These are phyloP conservation scores for Dentiscutata heterogama DNA, from an alignment of 371 early-diverging fungal species.

Conservation along the genomic window DNA sequence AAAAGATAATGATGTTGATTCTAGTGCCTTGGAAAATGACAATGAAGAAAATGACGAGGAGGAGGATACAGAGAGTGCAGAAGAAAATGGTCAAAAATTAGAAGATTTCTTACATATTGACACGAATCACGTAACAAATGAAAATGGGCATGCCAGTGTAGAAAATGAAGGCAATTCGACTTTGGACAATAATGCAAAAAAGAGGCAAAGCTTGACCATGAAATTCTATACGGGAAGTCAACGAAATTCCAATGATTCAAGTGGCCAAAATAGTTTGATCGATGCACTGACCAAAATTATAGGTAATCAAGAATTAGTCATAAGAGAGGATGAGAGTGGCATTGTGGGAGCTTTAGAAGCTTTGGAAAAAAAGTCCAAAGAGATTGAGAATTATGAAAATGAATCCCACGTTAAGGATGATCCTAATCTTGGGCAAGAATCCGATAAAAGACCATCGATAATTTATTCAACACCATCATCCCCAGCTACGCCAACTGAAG, in stretches of 20 bases:
- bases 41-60: conserved; percentile 51
- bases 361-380: conserved; percentile 8
- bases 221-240: conserved; percentile 33
- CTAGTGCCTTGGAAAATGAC: conserved; percentile 50
- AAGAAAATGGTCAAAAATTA: conserved; percentile 23
- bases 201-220: conserved; percentile 10
- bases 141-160: neutral
- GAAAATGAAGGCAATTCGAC: neutral
- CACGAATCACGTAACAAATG: neutral
- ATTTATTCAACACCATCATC: neutral
- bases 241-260: neutral
- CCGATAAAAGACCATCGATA: neutral
- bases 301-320: neutral
- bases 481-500: neutral
- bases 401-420: neutral
- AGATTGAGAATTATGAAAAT: neutral
- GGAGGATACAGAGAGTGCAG: conserved; percentile 48
- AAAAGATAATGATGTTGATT: conserved; percentile 42
- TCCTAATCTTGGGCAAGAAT: neutral
- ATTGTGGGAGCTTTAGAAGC: conserved; percentile 17
- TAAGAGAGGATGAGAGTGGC: neutral
- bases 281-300: conserved; percentile 32
- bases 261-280: conserved; percentile 8
- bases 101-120: conserved; percentile 40
- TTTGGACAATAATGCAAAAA: neutral